Base-by-base conservation (phyloP, 352 stramenopile species). In the Phytophthora cajani region DNA sequence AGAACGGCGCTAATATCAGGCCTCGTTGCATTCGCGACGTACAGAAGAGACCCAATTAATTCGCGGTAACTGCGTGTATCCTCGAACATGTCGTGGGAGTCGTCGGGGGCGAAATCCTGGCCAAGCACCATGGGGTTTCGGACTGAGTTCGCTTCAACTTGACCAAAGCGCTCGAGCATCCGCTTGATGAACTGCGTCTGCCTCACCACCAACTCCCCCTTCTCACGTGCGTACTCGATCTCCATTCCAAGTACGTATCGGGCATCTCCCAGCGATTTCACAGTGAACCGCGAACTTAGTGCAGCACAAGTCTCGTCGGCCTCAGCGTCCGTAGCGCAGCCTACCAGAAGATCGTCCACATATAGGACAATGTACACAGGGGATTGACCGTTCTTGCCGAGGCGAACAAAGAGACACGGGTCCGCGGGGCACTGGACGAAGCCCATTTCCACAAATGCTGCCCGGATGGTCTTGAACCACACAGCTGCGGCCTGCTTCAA, bases 381-480 rank as follows among this genome's bases (percentile, higher is more conserved):
- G 14, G 42, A 50, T 9, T 50, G 16, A 5, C 12, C 55, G 38
- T 52, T 14, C 6, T 25, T 25, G 12, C 36, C 19, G 27, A 12
- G 14, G 19, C 21, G 10, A 12, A 62, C 56, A 53, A 52, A 62
- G 7, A 62, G 40, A 25, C 38, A 62, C 3, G 38, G 5, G 8
- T 62, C 56, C 11, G 6, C 14, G 1, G 25, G 23, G 9, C 52
- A 69, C n/a, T 54, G 19, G 3, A 19, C 25, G 25, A 62, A 61
- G 17, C 42, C 51, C 52, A 71, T 58, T n/a, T n/a, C n/a, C 10
- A 54, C 21, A 10, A 50, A 50, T 9, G n/a, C 42, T 12, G 17
- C 16, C 9, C 47, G 52, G 62, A 81, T 75, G 12, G 65, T 79
- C 27, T 65, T 64, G 64, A 72, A 71, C 72, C 69, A 85, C 14